A percentile compares a stretch with the other conserved stretches of the same genome.
Evolutionary conservation across 495 filamentous ascomycete species (phyloP).

Genomic region (Parachaetomium inaequale): DNA sequence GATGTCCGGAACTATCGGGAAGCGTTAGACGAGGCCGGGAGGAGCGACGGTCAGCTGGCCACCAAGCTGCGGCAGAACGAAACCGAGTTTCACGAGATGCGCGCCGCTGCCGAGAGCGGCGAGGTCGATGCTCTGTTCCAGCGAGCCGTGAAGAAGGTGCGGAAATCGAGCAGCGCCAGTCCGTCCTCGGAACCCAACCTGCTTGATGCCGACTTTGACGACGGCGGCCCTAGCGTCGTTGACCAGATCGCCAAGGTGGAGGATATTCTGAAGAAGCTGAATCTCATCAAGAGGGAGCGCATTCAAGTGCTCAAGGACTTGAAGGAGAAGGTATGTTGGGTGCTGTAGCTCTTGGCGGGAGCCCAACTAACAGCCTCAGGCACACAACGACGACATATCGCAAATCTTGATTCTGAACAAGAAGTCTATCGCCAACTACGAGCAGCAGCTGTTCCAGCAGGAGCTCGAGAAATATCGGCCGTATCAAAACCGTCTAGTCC

Average conservation of each 20-base stretch:
- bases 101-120: slow-evolving; percentile 78
- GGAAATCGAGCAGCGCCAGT: slow-evolving; percentile 52
- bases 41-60: slow-evolving; percentile 83
- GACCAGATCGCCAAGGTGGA: slow-evolving; percentile 89
- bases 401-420: slow-evolving; percentile 97
- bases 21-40: slow-evolving; percentile 82
- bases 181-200: slow-evolving; percentile 70
- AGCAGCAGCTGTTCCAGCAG: slow-evolving; percentile 83
- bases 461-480: slow-evolving; percentile 96
- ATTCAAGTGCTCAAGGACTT: slow-evolving; percentile 90
- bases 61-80: slow-evolving; percentile 79
- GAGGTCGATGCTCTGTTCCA: slow-evolving; percentile 89
- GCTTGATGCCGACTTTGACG: slow-evolving; percentile 86
- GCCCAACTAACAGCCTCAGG: slow-evolving; percentile 51
- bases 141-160: slow-evolving; percentile 65
- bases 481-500: slow-evolving; percentile 84
- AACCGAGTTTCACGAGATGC: slow-evolving; percentile 92
- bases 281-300: slow-evolving; percentile 85
- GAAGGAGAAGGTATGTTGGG: slow-evolving; percentile 78
- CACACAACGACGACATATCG: slow-evolving; percentile 94
- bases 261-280: slow-evolving; percentile 85
- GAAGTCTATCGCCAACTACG: slow-evolving; percentile 84
- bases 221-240: slow-evolving; percentile 70
- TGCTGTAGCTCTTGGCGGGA: background rate
- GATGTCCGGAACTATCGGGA: slow-evolving; percentile 84